Conservation (phyloP, 441 rosid genomes). For the Theobroma grandiflorum region DNA sequence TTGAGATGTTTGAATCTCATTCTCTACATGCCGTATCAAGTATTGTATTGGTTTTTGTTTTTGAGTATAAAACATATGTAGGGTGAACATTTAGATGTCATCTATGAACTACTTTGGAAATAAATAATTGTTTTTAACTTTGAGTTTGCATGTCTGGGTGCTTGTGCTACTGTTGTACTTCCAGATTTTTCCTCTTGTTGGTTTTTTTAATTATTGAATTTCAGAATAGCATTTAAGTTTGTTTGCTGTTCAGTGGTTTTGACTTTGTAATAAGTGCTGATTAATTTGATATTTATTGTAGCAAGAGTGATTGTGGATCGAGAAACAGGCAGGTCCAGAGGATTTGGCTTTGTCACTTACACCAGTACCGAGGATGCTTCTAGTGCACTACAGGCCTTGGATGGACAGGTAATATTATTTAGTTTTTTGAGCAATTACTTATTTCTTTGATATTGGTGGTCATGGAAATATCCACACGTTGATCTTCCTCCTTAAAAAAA, state of each 20-base stretch:
- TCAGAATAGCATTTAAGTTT: background rate
- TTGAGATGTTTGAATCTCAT: constrained; percentile 1
- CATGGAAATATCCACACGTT: background rate
- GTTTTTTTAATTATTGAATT: background rate
- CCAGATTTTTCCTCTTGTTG: background rate
- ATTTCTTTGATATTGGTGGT: background rate
- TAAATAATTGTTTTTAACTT: background rate
- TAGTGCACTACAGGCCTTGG: constrained; percentile 90
- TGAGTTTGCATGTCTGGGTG: background rate
- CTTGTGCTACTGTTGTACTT: background rate
- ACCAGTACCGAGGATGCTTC: constrained; percentile 75
- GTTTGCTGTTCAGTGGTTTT: background rate
- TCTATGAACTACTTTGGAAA: background rate
- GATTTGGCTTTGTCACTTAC: constrained; percentile 90
- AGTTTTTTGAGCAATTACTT: background rate
- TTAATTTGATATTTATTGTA: constrained; percentile 34
- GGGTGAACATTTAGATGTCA: background rate
- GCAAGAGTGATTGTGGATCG: constrained; percentile 90
- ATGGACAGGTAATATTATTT: constrained; percentile 75
- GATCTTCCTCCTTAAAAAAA: background rate
- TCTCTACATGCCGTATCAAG: background rate
- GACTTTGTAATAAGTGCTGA: constrained; percentile 18
- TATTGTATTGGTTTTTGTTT: background rate
- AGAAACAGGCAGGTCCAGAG: constrained; percentile 92
- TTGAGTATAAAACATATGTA: background rate